These are phyloP conservation scores for Suillus clintonianus DNA, from an alignment of 768 basidiomycete species.

Conservation along the genomic window DNA sequence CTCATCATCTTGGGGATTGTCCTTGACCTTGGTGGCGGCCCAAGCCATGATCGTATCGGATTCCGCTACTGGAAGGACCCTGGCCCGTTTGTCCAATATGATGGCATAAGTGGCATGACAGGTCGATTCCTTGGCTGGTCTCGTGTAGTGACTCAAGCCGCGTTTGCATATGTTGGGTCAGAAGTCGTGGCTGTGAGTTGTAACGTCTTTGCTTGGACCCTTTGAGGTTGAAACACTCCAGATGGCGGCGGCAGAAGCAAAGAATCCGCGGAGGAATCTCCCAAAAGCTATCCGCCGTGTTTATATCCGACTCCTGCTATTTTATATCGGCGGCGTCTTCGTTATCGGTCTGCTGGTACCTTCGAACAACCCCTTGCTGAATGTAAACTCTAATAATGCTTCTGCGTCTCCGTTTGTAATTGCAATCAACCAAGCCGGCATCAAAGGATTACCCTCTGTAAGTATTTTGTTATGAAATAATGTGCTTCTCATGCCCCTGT, in stretches of 20 bases:
- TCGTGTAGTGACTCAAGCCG: slow-evolving; percentile 58
- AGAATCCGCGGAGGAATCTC: slow-evolving; percentile 48
- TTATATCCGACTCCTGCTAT: slow-evolving; percentile 44
- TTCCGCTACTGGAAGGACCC: slow-evolving; percentile 54
- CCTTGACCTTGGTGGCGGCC: slow-evolving; percentile 55
- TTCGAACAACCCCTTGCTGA: slow-evolving; percentile 44
- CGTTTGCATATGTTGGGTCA: slow-evolving; percentile 61
- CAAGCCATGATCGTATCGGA: slow-evolving; percentile 51
- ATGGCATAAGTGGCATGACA: slow-evolving; percentile 40
- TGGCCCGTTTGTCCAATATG: slow-evolving; percentile 54
- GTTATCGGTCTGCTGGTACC: slow-evolving; percentile 53
- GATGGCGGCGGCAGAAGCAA: slow-evolving; percentile 50
- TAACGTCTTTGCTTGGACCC: not conserved
- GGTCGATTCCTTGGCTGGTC: slow-evolving; percentile 55
- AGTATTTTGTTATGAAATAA: slow-evolving; percentile 7
- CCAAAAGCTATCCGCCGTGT: slow-evolving; percentile 44
- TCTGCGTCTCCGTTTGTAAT: slow-evolving; percentile 59
- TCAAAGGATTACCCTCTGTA: slow-evolving; percentile 56
- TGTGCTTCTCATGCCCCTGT: not conserved
- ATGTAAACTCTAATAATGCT: slow-evolving; percentile 40
- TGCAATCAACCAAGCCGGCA: slow-evolving; percentile 55
- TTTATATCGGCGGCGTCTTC: slow-evolving; percentile 42
- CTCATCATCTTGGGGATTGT: slow-evolving; percentile 50
- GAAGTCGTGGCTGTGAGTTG: slow-evolving; percentile 47
- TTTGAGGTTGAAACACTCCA: slow-evolving; percentile 9